Conservation (phyloP, 768 basidiomycete genomes). For the Crepidotus variabilis region DNA sequence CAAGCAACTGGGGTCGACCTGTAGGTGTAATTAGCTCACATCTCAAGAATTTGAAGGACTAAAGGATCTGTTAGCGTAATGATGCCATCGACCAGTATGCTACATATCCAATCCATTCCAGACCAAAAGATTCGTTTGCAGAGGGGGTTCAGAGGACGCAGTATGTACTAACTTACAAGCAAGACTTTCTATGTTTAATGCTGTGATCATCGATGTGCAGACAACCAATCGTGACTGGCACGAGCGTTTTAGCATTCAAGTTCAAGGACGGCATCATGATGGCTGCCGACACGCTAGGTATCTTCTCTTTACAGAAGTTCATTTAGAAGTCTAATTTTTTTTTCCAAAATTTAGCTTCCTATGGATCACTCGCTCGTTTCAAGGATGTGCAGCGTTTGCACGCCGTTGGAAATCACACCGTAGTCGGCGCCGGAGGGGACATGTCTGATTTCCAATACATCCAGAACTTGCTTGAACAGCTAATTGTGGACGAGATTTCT, state of each 20-base stretch:
- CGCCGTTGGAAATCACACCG: slow-evolving; percentile 76
- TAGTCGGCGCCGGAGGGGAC: slow-evolving; percentile 92
- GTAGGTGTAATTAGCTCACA: slow-evolving; percentile 35
- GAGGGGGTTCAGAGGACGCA: slow-evolving; percentile 79
- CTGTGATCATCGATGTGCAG: slow-evolving; percentile 35
- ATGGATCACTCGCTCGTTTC: slow-evolving; percentile 96
- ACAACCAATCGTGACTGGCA: slow-evolving; percentile 94
- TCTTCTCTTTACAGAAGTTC: slow-evolving; percentile 15
- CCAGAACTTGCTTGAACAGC: slow-evolving; percentile 72
- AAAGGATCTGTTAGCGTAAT: slow-evolving; percentile 48
- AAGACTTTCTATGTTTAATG: background rate
- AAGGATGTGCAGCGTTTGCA: slow-evolving; percentile 90
- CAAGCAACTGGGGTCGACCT: slow-evolving; percentile 79
- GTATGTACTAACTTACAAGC: slow-evolving; percentile 34
- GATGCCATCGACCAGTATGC: slow-evolving; percentile 73
- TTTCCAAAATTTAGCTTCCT: slow-evolving; percentile 62
- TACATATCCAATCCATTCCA: slow-evolving; percentile 71
- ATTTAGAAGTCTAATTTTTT: background rate
- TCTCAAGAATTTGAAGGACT: background rate
- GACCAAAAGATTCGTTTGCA: slow-evolving; percentile 57
- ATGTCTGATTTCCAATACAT: slow-evolving; percentile 98
- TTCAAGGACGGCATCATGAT: slow-evolving; percentile 98
- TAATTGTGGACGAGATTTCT: slow-evolving; percentile 76
- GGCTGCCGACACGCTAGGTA: slow-evolving; percentile 96
- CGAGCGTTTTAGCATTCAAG: slow-evolving; percentile 91